These are phyloP conservation scores for Malassezia yamatoensis DNA, from an alignment of 1,284 basidiomycete species.

Conservation along the genomic window DNA sequence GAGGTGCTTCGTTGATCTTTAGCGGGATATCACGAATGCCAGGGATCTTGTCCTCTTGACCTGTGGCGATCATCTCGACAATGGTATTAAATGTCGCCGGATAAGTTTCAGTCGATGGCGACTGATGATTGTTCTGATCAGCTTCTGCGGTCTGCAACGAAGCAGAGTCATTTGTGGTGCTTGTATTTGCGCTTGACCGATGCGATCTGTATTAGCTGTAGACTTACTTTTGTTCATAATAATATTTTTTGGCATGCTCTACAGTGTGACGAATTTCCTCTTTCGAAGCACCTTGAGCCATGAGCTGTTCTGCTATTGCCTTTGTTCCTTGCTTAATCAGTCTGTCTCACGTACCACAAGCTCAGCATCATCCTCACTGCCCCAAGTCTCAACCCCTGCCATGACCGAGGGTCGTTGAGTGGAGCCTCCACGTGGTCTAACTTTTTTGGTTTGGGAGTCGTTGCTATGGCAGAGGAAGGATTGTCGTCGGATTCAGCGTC, in stretches of 20 bases:
- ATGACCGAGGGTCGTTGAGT: background rate
- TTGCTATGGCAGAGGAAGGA: background rate
- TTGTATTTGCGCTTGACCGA: background rate
- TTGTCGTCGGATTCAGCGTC: background rate
- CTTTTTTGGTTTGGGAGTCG: background rate
- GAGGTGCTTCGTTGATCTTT: conserved; percentile 35
- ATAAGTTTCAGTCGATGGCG: conserved; percentile 8
- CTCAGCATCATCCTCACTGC: conserved; percentile 3
- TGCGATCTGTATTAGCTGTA: background rate
- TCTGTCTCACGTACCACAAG: conserved; percentile 5
- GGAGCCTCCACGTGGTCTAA: conserved; percentile 2
- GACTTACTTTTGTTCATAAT: conserved; percentile 17
- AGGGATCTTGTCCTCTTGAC: conserved; percentile 39
- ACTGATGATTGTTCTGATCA: too few relatives aligned
- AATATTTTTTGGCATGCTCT: conserved; percentile 26
- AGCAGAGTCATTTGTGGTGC: background rate
- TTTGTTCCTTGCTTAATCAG: conserved; percentile 20
- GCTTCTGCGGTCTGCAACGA: background rate
- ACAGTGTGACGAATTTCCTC: conserved; percentile 26
- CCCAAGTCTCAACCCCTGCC: too few relatives aligned
- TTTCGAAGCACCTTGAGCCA: conserved; percentile 20
- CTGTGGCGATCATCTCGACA: conserved; percentile 44
- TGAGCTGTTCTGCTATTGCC: conserved; percentile 25
- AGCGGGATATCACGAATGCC: conserved; percentile 42
- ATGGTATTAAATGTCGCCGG: conserved; percentile 42